phyloP scores from a whole-genome alignment of 495 filamentous ascomycete species.

The Neurospora sp. region DNA sequence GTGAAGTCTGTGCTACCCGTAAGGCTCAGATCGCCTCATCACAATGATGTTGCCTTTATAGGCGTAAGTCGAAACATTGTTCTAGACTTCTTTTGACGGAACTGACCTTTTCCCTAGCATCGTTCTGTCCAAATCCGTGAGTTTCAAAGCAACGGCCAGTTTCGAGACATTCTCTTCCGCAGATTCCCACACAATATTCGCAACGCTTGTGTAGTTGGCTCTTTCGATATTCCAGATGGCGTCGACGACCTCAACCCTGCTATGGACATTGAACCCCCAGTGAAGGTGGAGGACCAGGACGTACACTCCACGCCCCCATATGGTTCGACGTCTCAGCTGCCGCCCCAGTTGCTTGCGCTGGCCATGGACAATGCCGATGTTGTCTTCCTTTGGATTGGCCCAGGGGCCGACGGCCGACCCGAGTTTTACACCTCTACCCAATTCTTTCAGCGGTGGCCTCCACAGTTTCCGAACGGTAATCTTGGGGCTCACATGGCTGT shows the following conservation, averaged over 20 bases:
- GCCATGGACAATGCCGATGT: conserved; percentile 58
- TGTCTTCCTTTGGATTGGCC: conserved; percentile 57
- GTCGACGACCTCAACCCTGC: conserved; percentile 7
- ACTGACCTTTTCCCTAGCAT: conserved; percentile 37
- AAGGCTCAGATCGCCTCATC: conserved; percentile 52
- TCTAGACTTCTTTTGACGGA: background rate
- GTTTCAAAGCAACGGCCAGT: conserved; percentile 47
- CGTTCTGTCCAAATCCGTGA: conserved; percentile 62
- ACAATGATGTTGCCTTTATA: conserved; percentile 88
- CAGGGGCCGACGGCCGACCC: conserved; percentile 28
- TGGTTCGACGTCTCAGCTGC: conserved; percentile 27
- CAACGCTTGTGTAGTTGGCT: conserved; percentile 52
- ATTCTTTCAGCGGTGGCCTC: conserved; percentile 43
- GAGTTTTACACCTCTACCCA: conserved; percentile 44
- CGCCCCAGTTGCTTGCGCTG: conserved; percentile 68
- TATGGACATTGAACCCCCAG: background rate
- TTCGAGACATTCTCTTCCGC: conserved; percentile 49
- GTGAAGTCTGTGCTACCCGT: conserved; percentile 74
- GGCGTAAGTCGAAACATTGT: conserved; percentile 42
- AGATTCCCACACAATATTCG: conserved; percentile 32
- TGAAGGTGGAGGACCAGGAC: conserved; percentile 26
- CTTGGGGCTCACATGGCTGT: conserved; percentile 74
- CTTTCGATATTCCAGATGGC: conserved; percentile 14
- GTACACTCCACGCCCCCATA: conserved; percentile 3
- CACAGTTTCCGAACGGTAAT: conserved; percentile 20